These are phyloP conservation scores for Hymenoscyphus repandus DNA, from an alignment of 2,329 filamentous ascomycete species.

Conservation along the genomic window DNA sequence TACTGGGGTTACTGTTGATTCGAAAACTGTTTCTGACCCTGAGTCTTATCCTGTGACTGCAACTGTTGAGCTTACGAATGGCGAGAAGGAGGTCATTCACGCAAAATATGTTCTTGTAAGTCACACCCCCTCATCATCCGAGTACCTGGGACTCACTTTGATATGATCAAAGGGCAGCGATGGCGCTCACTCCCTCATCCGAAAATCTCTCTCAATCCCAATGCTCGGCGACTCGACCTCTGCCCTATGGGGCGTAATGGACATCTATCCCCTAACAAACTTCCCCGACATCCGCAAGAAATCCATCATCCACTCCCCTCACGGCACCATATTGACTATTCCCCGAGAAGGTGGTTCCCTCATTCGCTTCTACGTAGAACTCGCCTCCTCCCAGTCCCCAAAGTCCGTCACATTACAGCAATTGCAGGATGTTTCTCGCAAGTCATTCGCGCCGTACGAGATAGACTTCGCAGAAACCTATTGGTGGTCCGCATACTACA, in stretches of 20 bases:
- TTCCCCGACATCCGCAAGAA: constrained; percentile 60
- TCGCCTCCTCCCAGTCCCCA: constrained; percentile 46
- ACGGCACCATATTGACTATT: constrained; percentile 55
- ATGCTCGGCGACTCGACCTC: constrained; percentile 57
- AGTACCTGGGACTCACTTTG: not conserved
- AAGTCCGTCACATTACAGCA: constrained; percentile 48
- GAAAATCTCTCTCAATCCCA: constrained; percentile 35
- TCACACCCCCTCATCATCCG: constrained; percentile 29
- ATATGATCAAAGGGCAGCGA: constrained; percentile 49
- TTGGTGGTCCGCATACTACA: constrained; percentile 56
- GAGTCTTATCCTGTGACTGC: constrained; percentile 56
- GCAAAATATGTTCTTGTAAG: constrained; percentile 25
- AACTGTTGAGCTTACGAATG: constrained; percentile 44
- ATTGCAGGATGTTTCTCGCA: constrained; percentile 46
- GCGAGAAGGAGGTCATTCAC: constrained; percentile 43
- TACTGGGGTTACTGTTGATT: constrained; percentile 47
- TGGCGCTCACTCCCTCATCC: constrained; percentile 45
- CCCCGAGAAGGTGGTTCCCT: constrained; percentile 58
- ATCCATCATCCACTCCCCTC: constrained; percentile 46
- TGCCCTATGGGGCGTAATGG: constrained; percentile 54
- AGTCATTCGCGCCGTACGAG: constrained; percentile 24
- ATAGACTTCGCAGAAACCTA: constrained; percentile 19
- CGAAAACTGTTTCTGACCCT: constrained; percentile 40
- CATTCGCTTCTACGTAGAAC: constrained; percentile 52
- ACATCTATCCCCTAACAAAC: constrained; percentile 48